A percentile compares a stretch with the other conserved stretches of the same genome.
Evolutionary conservation across 495 filamentous ascomycete species (phyloP).

Genomic region (Penicillium coffeae): DNA sequence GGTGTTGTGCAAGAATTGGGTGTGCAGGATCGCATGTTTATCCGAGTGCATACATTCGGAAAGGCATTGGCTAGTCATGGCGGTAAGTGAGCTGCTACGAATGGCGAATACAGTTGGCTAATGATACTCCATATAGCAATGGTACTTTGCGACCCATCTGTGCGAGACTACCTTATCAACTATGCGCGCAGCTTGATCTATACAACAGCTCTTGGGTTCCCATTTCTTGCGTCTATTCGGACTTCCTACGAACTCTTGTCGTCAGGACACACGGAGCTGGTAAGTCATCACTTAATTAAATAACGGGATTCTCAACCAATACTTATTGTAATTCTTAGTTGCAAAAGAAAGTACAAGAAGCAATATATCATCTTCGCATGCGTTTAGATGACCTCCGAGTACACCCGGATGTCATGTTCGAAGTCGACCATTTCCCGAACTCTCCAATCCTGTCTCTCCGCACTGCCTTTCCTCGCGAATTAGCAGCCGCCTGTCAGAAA

Average conservation of each 20-base stretch:
- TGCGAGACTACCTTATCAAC: conserved; percentile 42
- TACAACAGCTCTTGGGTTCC: conserved; percentile 47
- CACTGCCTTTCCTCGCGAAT: conserved; percentile 30
- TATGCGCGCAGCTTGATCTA: conserved; percentile 48
- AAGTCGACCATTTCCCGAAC: conserved; percentile 38
- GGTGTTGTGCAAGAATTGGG: conserved; percentile 66
- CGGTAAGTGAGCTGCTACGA: conserved; percentile 45
- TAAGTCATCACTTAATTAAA: conserved; percentile 8
- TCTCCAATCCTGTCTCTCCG: conserved; percentile 45
- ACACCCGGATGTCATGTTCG: conserved; percentile 27
- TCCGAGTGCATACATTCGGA: conserved; percentile 71
- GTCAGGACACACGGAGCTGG: conserved; percentile 37
- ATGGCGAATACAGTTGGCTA: not conserved
- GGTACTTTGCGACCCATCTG: conserved; percentile 45
- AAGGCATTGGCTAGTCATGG: conserved; percentile 71
- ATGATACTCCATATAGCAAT: conserved; percentile 18
- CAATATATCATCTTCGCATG: conserved; percentile 35
- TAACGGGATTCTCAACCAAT: not conserved
- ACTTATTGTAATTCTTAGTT: conserved; percentile 20
- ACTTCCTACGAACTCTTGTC: conserved; percentile 42
- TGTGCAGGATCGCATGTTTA: conserved; percentile 62
- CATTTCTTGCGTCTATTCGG: conserved; percentile 44
- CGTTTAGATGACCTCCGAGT: conserved; percentile 27
- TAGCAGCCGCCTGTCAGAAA: conserved; percentile 31
- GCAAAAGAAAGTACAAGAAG: conserved; percentile 33